A percentile compares a stretch with the other conserved stretches of the same genome.
phyloP scores from a whole-genome alignment of 2,329 filamentous ascomycete genomes.

The Thelonectria blattea region DNA sequence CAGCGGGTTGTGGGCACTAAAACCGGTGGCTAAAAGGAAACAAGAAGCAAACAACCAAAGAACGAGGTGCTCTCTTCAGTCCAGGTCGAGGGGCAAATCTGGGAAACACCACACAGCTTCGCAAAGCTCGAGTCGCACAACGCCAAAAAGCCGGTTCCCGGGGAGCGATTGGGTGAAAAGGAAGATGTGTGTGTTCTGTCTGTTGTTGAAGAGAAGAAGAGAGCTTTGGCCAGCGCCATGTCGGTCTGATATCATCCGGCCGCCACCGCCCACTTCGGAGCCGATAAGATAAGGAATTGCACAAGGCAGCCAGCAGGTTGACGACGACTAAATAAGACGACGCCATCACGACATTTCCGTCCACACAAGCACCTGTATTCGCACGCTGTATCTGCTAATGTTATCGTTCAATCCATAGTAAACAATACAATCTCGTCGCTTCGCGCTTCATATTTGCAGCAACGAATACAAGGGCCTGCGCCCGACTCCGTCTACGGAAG shows the following conservation, averaged over 20 bases:
- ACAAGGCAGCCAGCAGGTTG: slow-evolving; percentile 33
- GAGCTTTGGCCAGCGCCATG: slow-evolving; percentile 21
- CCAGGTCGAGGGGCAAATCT: background rate
- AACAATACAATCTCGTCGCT: slow-evolving; percentile 18
- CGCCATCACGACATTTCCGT: background rate
- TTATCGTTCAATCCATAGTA: background rate
- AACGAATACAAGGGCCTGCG: slow-evolving; percentile 31
- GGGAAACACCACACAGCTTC: background rate
- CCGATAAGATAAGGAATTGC: slow-evolving; percentile 36
- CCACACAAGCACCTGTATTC: background rate
- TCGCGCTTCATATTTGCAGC: slow-evolving; percentile 16
- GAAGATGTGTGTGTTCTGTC: slow-evolving; percentile 19
- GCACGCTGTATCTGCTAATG: background rate
- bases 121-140: background rate
- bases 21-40: background rate
- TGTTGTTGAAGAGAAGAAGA: background rate
- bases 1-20: slow-evolving; percentile 11
- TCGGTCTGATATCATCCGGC: slow-evolving; percentile 37
- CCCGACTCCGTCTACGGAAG: slow-evolving; percentile 29
- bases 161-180: background rate
- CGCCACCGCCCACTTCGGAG: slow-evolving; percentile 18
- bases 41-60: background rate
- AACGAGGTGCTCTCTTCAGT: background rate
- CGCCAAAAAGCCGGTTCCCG: background rate
- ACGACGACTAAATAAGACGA: slow-evolving; percentile 9